Evolutionary conservation across 345 rosid genomes (phyloP).

Genomic region (Eucalyptus globulus): DNA sequence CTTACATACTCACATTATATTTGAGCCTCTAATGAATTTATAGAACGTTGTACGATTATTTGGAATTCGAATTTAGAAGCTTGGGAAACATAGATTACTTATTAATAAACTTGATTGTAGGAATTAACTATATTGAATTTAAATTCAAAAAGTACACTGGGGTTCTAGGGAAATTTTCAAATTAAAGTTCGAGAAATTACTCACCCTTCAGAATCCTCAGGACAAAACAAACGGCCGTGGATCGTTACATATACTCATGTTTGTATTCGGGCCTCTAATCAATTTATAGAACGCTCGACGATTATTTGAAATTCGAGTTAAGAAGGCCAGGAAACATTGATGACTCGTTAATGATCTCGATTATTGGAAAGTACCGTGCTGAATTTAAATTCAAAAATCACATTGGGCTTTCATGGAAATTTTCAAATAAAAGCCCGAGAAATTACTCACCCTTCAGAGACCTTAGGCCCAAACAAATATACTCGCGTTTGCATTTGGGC

Average conservation of each 20-base stretch:
- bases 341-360: not conserved
- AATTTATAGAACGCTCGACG: not conserved
- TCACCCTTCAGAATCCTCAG: not conserved
- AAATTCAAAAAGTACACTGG: rapidly evolving
- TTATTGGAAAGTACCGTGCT: not conserved
- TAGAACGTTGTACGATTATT: too few relatives aligned
- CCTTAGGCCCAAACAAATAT: not conserved
- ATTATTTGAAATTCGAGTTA: not conserved
- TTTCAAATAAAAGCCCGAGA: not conserved
- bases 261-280: too few relatives aligned
- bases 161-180: not conserved
- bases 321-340: not conserved
- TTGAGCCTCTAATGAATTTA: not conserved
- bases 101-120: not conserved
- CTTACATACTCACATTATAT: not conserved
- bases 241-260: not conserved
- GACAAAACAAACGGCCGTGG: not conserved
- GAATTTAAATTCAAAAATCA: too few relatives aligned
- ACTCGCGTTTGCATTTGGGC: not conserved
- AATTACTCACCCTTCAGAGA: not conserved
- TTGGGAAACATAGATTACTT: too few relatives aligned
- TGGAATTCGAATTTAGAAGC: not conserved
- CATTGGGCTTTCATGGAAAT: not conserved
- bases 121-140: not conserved
- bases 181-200: not conserved